phyloP scores from a whole-genome alignment of 192 early-diverging fungal species.

The Kickxella alabastrina region DNA sequence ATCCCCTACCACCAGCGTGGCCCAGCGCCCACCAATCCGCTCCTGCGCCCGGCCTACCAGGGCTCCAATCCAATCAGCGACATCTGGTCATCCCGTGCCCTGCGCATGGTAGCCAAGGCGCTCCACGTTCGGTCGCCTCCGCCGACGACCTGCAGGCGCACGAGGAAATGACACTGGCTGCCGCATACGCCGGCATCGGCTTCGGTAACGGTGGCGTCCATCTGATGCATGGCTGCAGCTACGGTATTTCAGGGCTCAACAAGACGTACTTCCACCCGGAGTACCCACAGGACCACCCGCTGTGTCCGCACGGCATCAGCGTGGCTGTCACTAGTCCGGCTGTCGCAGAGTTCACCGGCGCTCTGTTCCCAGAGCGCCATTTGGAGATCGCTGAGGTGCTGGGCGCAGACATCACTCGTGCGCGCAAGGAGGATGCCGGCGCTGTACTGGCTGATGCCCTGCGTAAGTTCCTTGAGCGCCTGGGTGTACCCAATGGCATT shows the following conservation, averaged over 20 bases:
- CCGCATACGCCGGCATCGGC: slow-evolving; percentile 85
- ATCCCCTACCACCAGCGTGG: slow-evolving; percentile 77
- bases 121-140: slow-evolving; percentile 69
- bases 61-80: slow-evolving; percentile 91
- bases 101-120: slow-evolving; percentile 77
- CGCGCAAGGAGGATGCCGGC: slow-evolving; percentile 68
- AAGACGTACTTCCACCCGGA: slow-evolving; percentile 76
- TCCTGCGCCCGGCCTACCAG: slow-evolving; percentile 84
- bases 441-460: slow-evolving; percentile 70
- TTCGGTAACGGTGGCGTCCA: slow-evolving; percentile 90
- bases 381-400: slow-evolving; percentile 75
- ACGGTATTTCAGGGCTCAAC: slow-evolving; percentile 84
- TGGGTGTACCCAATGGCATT: slow-evolving; percentile 83
- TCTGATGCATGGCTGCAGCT: slow-evolving; percentile 78
- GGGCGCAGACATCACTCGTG: slow-evolving; percentile 63
- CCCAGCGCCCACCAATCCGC: slow-evolving; percentile 75
- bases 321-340: slow-evolving; percentile 90
- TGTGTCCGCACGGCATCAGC: slow-evolving; percentile 76
- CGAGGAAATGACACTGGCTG: slow-evolving; percentile 82
- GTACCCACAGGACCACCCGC: slow-evolving; percentile 70
- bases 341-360: slow-evolving; percentile 80
- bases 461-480: slow-evolving; percentile 65
- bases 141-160: slow-evolving; percentile 67
- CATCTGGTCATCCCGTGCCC: slow-evolving; percentile 78
- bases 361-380: slow-evolving; percentile 80